These are phyloP conservation scores for Echeveria elegans DNA, from an alignment of 164 flowering plant species.

Conservation along the genomic window DNA sequence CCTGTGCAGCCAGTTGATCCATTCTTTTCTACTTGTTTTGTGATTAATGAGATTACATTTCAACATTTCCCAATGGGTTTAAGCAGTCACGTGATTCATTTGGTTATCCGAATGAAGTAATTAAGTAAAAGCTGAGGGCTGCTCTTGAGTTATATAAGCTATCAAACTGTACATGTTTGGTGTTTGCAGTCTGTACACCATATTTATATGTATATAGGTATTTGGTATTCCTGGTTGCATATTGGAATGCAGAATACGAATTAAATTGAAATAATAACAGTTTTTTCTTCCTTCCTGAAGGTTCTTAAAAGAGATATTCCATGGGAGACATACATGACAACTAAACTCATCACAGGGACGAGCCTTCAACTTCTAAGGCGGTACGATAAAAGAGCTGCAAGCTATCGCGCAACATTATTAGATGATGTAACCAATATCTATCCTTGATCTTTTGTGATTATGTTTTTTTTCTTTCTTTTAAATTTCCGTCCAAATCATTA, in stretches of 20 bases:
- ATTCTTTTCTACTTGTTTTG: not conserved
- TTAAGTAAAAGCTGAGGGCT: not conserved
- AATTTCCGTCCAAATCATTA: not conserved
- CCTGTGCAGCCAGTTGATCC: not conserved
- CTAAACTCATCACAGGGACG: constrained; percentile 87
- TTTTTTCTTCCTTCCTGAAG: constrained; percentile 25
- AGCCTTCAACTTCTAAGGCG: constrained; percentile 88
- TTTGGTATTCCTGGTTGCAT: not conserved
- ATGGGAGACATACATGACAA: constrained; percentile 97
- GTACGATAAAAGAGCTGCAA: constrained; percentile 82
- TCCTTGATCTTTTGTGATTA: constrained; percentile 7
- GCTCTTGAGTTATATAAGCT: not conserved
- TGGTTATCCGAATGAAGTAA: not conserved
- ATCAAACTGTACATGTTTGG: not conserved
- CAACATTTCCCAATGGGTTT: not conserved
- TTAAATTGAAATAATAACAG: not conserved
- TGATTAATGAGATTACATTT: not conserved
- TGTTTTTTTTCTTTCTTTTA: not conserved
- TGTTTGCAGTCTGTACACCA: not conserved
- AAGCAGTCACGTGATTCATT: not conserved
- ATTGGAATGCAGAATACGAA: not conserved
- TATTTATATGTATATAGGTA: not conserved
- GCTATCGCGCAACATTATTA: constrained; percentile 63
- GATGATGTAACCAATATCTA: constrained; percentile 56
- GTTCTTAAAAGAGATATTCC: constrained; percentile 94